Base-by-base conservation (phyloP, 306 rosid genomes). In the Vigna nakashimae region DNA sequence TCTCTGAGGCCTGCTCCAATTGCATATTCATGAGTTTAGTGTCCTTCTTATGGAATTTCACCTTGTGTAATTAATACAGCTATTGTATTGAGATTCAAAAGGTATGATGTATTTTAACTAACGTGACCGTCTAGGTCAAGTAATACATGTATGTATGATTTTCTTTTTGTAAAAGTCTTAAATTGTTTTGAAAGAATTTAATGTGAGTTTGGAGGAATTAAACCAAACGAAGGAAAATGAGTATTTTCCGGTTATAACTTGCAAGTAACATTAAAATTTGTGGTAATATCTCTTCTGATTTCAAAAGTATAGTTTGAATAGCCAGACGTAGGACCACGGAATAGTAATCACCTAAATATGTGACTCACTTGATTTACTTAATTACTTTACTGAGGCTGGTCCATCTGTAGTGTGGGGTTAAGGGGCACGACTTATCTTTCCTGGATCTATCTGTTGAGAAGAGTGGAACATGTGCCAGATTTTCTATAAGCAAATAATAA, bases 361-460 rank as follows among this genome's bases (percentile, higher is more conserved):
- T 60, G 77, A 76, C 72, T 66, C 24, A 26, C 42, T 77, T 16
- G 46, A 70, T 79, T 79, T 60, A 48, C 56, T 69, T 71, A 28
- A 60, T 62, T 26, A 17, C n/a, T 71, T 50, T 38, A 51, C 49
- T 28, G 48, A 79, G 78, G 51, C 57, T 52, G 74, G 79, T 79
- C 79, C 83, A 50, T 55, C 30, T 9, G 60, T 63, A 48, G 77
- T 15, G 70, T 49, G 64, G 64, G 64, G 48, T 8, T 50, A 71
- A 38, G 46, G 52, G 62, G 7, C 65, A 24, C 8, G 18, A 26
- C 66, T 45, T n/a, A 65, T 59, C 53, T 74, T 28, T 74, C 65
- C 53, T 74, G 46, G 30, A 2, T 59, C 69, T 74, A 48, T 32
- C n/a, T 43, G 9, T 65, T 65, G 28, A 20, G 69, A 64, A 64